Conservation (phyloP, 805 yeast genomes). For the Nakazawaea siamensis region DNA sequence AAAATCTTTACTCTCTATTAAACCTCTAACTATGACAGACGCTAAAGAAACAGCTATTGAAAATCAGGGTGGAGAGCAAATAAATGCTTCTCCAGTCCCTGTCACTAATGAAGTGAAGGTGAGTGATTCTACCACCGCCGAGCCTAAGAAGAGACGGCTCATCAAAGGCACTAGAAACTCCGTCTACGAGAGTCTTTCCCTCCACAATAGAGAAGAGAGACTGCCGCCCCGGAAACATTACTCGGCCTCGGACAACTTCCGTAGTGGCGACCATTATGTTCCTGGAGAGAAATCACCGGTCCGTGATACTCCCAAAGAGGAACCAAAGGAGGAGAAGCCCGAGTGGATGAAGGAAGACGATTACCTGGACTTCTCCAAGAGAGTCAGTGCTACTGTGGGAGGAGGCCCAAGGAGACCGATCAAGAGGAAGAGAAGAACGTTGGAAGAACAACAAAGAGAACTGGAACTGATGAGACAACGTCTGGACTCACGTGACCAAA, state of each 20-base stretch:
- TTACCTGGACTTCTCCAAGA: constrained; percentile 16
- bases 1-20: no score
- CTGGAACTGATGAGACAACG: constrained; percentile 20
- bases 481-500: constrained; percentile 22
- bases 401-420: constrained; percentile 12
- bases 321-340: constrained; percentile 16
- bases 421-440: constrained; percentile 21
- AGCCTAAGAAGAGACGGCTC: constrained; percentile 7
- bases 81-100: no score
- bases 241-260: constrained; percentile 1
- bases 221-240: constrained; percentile 3
- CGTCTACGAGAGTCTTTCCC: constrained; percentile 8
- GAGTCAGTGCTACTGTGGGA: constrained; percentile 2
- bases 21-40: no score
- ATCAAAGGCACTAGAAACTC: constrained; percentile 10
- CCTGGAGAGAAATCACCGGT: neutral
- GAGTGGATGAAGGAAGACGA: constrained; percentile 25
- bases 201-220: constrained; percentile 6
- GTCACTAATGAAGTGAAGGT: neutral
- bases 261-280: constrained; percentile 2
- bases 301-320: neutral
- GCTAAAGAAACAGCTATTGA: no score
- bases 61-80: no score
- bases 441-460: constrained; percentile 14
- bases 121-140: neutral